These are phyloP conservation scores for Mycena galopus DNA, from an alignment of 768 basidiomycete species.

Conservation along the genomic window DNA sequence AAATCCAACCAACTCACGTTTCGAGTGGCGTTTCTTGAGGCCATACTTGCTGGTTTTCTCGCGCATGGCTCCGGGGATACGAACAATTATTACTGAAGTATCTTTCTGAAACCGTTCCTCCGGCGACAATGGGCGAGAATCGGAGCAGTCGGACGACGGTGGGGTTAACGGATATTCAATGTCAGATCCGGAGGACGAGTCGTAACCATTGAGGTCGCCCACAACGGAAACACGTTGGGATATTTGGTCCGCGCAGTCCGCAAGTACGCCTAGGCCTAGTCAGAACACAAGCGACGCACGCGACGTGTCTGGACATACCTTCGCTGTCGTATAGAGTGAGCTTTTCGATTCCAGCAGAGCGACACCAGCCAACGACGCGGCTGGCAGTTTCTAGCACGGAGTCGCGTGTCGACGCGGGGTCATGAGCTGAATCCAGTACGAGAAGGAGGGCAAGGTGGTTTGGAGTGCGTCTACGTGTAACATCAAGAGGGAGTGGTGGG, in stretches of 20 bases:
- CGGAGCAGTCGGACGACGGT: conserved; percentile 80
- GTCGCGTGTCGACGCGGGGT: conserved; percentile 51
- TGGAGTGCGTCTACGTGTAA: conserved; percentile 70
- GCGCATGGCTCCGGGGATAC: conserved; percentile 23
- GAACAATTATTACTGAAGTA: conserved; percentile 41
- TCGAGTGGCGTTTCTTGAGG: conserved; percentile 26
- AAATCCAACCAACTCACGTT: conserved; percentile 13
- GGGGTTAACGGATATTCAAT: conserved; percentile 81
- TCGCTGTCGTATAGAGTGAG: conserved; percentile 81
- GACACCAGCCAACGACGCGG: conserved; percentile 72
- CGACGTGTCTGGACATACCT: conserved; percentile 58
- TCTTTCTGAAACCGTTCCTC: conserved; percentile 40
- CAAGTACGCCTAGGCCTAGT: conserved; percentile 53
- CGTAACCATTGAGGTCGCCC: conserved; percentile 34
- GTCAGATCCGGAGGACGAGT: conserved; percentile 61
- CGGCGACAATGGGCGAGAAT: conserved; percentile 74
- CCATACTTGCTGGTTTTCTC: conserved; percentile 27
- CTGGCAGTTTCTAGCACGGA: conserved; percentile 67
- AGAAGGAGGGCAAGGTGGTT: conserved; percentile 77
- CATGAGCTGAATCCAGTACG: conserved; percentile 56
- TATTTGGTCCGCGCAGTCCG: conserved; percentile 56
- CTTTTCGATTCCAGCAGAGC: conserved; percentile 67
- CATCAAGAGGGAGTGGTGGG: conserved; percentile 62
- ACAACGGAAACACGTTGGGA: conserved; percentile 50
- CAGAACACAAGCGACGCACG: conserved; percentile 8